Evolutionary conservation across 2,329 filamentous ascomycete species (phyloP).

Genomic region (Talaromyces sp.): DNA sequence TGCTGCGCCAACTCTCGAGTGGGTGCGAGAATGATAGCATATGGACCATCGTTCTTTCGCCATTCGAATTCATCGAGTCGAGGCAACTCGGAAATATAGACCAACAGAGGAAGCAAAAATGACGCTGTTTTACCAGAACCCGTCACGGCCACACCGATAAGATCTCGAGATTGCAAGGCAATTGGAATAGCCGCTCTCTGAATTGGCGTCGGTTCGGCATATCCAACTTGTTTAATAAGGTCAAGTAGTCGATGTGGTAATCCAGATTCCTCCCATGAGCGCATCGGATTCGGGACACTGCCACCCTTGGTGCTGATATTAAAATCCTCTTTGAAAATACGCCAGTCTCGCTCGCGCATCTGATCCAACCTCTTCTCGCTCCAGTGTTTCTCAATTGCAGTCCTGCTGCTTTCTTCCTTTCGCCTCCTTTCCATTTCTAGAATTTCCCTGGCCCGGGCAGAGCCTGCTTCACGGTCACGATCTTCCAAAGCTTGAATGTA

Average conservation of each 20-base stretch:
- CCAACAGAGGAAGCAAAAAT: conserved; percentile 84
- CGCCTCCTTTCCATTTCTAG: conserved; percentile 79
- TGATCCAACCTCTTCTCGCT: conserved; percentile 86
- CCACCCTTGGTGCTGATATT: conserved; percentile 94
- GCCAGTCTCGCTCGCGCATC: conserved; percentile 98
- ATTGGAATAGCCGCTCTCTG: conserved; percentile 95
- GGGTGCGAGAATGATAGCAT: conserved; percentile 93
- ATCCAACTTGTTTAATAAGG: conserved; percentile 80
- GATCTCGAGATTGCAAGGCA: conserved; percentile 82
- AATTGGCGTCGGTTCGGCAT: conserved; percentile 85
- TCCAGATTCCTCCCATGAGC: conserved; percentile 81
- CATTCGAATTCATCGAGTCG: conserved; percentile 74
- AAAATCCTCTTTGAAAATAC: conserved; percentile 99
- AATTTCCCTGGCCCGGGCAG: conserved; percentile 71
- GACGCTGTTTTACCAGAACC: conserved; percentile 98
- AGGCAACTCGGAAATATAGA: conserved; percentile 90
- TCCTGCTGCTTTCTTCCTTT: conserved; percentile 67
- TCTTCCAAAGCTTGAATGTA: conserved; percentile 69
- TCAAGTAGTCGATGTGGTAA: conserved; percentile 74
- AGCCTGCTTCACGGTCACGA: conserved; percentile 71
- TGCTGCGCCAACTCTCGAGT: conserved; percentile 97
- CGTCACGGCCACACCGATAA: conserved; percentile 97
- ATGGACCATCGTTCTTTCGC: conserved; percentile 92
- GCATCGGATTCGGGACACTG: conserved; percentile 91
- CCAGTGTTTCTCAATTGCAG: conserved; percentile 88